phyloP scores from a whole-genome alignment of 306 rosid genomes.

The Albizia julibrissin region DNA sequence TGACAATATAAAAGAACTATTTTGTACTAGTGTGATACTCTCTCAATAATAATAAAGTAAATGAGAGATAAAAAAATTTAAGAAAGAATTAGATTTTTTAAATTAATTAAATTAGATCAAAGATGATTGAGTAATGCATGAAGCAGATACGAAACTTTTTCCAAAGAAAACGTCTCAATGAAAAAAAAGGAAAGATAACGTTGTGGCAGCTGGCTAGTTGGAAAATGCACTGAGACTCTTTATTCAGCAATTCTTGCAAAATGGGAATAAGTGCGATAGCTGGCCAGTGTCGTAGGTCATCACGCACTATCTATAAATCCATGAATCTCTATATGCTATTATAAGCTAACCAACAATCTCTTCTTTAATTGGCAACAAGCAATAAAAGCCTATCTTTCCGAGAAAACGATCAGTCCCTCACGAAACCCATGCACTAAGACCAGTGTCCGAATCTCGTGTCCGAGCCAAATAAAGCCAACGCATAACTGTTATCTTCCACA shows the following conservation, averaged over 20 bases:
- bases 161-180: background rate
- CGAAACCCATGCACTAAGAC: constrained; percentile 49
- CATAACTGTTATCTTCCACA: background rate
- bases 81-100: too few species aligned
- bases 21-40: too few species aligned
- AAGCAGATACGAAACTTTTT: background rate
- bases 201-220: background rate
- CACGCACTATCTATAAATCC: constrained; percentile 42
- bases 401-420: constrained; percentile 30
- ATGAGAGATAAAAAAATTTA: too few species aligned
- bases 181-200: background rate
- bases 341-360: background rate
- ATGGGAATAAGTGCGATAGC: background rate
- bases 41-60: too few species aligned
- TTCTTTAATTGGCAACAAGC: constrained; percentile 33
- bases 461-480: background rate
- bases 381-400: constrained; percentile 17
- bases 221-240: background rate
- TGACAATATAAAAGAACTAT: too few species aligned
- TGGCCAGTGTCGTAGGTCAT: constrained; percentile 25
- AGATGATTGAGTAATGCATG: too few species aligned
- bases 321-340: too few species aligned
- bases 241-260: background rate
- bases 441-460: constrained; percentile 16
- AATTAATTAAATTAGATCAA: too few species aligned